Evolutionary conservation across 1,139 yeast genomes (phyloP).

Genomic region (Yamadazyma oceani): DNA sequence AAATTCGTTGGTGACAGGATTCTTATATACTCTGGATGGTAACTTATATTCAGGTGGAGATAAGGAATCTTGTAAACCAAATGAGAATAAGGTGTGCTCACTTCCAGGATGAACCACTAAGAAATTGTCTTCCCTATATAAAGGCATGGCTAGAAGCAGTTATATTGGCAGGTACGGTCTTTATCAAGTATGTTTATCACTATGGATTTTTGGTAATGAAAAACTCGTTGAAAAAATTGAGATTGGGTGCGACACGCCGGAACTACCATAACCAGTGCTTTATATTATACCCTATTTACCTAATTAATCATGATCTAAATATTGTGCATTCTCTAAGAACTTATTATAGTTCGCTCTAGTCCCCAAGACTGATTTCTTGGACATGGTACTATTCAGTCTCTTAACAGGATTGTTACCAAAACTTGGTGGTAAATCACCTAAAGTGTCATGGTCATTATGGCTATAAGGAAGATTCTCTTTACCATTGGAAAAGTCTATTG

Average conservation of each 20-base stretch:
- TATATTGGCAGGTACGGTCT: not conserved
- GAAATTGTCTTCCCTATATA: conserved; percentile 60
- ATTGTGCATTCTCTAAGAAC: conserved; percentile 36
- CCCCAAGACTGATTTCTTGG: conserved; percentile 40
- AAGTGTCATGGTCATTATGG: conserved; percentile 1
- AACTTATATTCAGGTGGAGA: conserved; percentile 74
- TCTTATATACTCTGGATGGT: conserved; percentile 72
- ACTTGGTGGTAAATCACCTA: not conserved
- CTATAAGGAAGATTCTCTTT: too few relatives aligned
- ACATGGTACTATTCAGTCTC: conserved; percentile 33
- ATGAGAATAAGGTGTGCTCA: conserved; percentile 66
- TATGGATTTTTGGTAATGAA: not conserved
- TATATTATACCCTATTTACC: conserved; percentile 5
- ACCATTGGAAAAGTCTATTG: too few relatives aligned
- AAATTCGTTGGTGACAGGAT: conserved; percentile 41
- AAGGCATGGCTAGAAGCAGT: conserved; percentile 41
- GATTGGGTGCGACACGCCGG: not conserved
- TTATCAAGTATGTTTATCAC: not conserved
- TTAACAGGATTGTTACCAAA: conserved; percentile 13
- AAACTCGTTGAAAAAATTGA: not conserved
- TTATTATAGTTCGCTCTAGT: conserved; percentile 41
- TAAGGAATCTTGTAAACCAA: conserved; percentile 78
- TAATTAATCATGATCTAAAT: conserved; percentile 16
- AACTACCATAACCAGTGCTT: too few relatives aligned
- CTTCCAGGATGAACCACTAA: conserved; percentile 84